Conservation (phyloP, 2,329 filamentous ascomycete species). For the Corinectria fuckeliana region DNA sequence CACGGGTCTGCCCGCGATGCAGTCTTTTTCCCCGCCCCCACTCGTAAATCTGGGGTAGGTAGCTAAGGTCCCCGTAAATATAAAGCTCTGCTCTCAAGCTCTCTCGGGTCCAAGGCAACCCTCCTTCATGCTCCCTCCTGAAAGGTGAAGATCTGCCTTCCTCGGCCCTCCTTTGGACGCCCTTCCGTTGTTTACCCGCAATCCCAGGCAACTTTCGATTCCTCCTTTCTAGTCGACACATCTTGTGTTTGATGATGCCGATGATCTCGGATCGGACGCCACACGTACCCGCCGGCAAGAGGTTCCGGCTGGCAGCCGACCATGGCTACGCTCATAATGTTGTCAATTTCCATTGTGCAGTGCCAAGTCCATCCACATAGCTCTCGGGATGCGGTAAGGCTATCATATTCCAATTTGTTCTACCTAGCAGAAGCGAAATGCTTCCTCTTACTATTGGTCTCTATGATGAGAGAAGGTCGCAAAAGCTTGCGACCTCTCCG, state of each 20-base stretch:
- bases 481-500: not conserved
- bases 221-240: not conserved
- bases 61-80: conserved; percentile 11
- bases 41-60: conserved; percentile 18
- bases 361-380: no score
- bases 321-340: not conserved
- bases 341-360: not conserved
- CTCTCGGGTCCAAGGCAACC: conserved; percentile 1
- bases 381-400: not conserved
- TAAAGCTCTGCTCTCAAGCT: no score
- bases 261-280: not conserved
- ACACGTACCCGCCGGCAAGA: not conserved
- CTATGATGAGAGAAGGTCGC: not conserved
- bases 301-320: not conserved
- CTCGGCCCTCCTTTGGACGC: not conserved
- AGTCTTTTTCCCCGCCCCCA: conserved; percentile 35
- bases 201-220: not conserved
- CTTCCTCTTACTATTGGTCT: not conserved
- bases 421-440: not conserved
- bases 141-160: not conserved
- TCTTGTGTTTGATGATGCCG: not conserved
- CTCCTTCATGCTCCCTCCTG: not conserved
- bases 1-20: conserved; percentile 19
- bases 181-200: not conserved
- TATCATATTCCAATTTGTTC: not conserved